phyloP scores from a whole-genome alignment of 1,284 basidiomycete species.

The Earliella scabrosa region DNA sequence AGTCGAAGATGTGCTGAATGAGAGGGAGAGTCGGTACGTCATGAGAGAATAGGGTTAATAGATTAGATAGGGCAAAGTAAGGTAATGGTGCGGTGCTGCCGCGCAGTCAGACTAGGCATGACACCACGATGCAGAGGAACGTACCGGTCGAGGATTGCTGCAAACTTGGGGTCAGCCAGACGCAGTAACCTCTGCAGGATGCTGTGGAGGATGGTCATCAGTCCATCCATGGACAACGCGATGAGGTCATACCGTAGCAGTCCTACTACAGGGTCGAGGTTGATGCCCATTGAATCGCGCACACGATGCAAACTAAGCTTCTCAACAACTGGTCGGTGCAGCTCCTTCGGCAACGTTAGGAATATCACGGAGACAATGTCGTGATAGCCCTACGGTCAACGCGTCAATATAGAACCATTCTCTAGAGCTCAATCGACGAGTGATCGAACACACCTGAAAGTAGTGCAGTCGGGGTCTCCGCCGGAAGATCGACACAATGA shows the following conservation, averaged over 20 bases:
- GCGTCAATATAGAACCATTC: neutral
- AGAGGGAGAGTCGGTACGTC: constrained; percentile 85
- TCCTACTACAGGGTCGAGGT: constrained; percentile 85
- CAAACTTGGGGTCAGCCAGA: constrained; percentile 73
- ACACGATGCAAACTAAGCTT: constrained; percentile 83
- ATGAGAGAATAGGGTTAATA: constrained; percentile 91
- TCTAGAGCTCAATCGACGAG: neutral
- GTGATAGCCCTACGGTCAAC: constrained; percentile 76
- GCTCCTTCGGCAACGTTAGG: constrained; percentile 71
- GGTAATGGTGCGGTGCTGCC: constrained; percentile 67
- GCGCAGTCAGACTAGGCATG: neutral
- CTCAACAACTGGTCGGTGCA: constrained; percentile 64
- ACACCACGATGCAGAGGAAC: constrained; percentile 26
- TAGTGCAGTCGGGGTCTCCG: constrained; percentile 77
- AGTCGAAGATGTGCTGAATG: constrained; percentile 91
- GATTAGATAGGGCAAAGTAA: constrained; percentile 88
- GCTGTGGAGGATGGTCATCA: constrained; percentile 39
- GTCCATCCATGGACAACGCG: neutral
- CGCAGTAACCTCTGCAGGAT: constrained; percentile 73
- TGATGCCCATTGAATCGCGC: constrained; percentile 87
- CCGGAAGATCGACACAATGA: constrained; percentile 80
- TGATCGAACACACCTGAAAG: constrained; percentile 67
- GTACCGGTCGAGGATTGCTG: constrained; percentile 68
- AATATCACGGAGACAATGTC: constrained; percentile 90
- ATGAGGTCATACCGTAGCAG: constrained; percentile 64